Conservation (phyloP, 1,139 yeast genomes). For the Kluyveromyces sp. region DNA sequence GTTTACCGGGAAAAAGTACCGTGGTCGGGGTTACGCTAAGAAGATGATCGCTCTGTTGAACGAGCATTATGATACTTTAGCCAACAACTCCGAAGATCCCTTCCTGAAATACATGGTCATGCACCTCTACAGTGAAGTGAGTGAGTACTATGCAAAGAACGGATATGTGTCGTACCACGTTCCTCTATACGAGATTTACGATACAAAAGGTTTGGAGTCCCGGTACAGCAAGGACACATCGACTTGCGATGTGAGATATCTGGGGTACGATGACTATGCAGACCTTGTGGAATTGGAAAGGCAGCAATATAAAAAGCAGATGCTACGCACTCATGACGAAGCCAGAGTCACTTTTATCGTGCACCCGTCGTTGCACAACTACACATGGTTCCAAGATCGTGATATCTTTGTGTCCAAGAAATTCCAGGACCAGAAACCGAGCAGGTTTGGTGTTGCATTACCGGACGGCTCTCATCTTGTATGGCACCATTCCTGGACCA, state of each 20-base stretch:
- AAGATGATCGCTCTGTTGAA: constrained; percentile 43
- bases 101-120: constrained; percentile 37
- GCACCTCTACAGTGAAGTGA: constrained; percentile 65
- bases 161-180: constrained; percentile 53
- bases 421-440: constrained; percentile 13
- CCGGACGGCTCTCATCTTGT: constrained; percentile 34
- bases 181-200: constrained; percentile 33
- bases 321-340: constrained; percentile 30
- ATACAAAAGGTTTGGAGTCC: constrained; percentile 17
- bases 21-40: constrained; percentile 62
- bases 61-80: constrained; percentile 36
- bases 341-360: constrained; percentile 31
- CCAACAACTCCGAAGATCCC: constrained; percentile 28
- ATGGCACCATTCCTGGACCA: constrained; percentile 44
- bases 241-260: constrained; percentile 21
- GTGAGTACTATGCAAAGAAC: constrained; percentile 52
- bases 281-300: constrained; percentile 32
- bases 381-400: constrained; percentile 40
- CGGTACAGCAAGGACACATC: constrained; percentile 16
- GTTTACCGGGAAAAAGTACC: constrained; percentile 47
- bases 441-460: constrained; percentile 32
- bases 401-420: constrained; percentile 34
- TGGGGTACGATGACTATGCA: constrained; percentile 33
- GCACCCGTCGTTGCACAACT: constrained; percentile 35
- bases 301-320: constrained; percentile 21